Evolutionary conservation across 352 stramenopile genomes (phyloP), one percentile per base, ranked within the genome.

Genomic region (Phytophthora aleatoria): DNA sequence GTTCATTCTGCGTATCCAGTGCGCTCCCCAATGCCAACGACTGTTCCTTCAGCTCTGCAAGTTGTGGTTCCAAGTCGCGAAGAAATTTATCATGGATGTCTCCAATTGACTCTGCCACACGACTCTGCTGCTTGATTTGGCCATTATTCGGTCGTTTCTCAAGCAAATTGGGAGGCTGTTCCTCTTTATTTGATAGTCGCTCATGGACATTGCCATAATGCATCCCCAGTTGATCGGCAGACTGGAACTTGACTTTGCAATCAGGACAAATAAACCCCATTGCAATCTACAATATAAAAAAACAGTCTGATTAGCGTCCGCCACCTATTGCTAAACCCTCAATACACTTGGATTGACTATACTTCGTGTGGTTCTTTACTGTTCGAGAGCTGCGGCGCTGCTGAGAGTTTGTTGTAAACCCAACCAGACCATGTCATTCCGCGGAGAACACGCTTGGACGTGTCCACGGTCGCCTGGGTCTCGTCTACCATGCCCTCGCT

Each of bases 221-320:
- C 26, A 57, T 68, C 4, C 71, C 75, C 1, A 94, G 57, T n/a
- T 87, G 73, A 3, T 85, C 72, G 0, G 75, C 55, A 20, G 82
- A 87, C 48, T 75, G 55, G 24, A 91, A 91, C 38, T 71, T 78
- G 2, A 94, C 72, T 65, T 87, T 87, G 45, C 85, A 94, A 33
- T 94, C 85, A 3, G 85, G 85, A 51, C 85, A 94, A 47, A 94
- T 94, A 57, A 94, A 94, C 0, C 85, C 85, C 83, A 94, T 92
- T 0, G 75, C 69, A 59, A 94, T 91, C 83, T 94, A 43, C 41
- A 47, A 20, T 20, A 20, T 20, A 20, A 20, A 20, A 20, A 1
- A 36, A 35, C 45, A 41, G 38, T 27, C 20, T 36, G 20, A 20
- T 50, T 50, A 50, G 44, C 35, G 28, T 20, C 15, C 28, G 12